A percentile compares a stretch with the other conserved stretches of the same genome.
phyloP scores from a whole-genome alignment of 108 stramenopile genomes.

The Nitzschia palea region DNA sequence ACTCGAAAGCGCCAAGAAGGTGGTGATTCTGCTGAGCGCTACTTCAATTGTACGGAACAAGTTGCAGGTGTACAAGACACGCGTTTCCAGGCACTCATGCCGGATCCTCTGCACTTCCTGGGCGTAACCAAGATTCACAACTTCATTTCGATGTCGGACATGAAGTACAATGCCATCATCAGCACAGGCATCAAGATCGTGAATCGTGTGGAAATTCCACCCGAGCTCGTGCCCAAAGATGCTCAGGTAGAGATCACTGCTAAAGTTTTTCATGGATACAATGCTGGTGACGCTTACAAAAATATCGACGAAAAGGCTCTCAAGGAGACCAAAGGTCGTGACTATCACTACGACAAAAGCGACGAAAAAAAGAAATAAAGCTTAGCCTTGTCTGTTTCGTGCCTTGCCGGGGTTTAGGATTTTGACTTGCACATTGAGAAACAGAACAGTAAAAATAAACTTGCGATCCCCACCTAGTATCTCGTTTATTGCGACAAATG shows the following conservation, averaged over 20 bases:
- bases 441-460: background rate
- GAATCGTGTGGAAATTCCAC: constrained; percentile 97
- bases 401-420: no score
- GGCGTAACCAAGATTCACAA: constrained; percentile 95
- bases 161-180: constrained; percentile 99
- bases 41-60: constrained; percentile 97
- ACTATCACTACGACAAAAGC: constrained; percentile 65
- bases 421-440: no score
- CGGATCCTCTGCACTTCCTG: constrained; percentile 95
- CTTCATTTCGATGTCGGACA: constrained; percentile 98
- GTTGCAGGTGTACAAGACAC: constrained; percentile 97
- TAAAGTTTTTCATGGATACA: constrained; percentile 98
- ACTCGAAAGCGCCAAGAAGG: constrained; percentile 97
- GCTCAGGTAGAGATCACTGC: constrained; percentile 99
- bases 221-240: constrained; percentile 95
- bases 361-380: constrained; percentile 2
- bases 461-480: background rate
- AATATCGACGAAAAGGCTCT: constrained; percentile 82
- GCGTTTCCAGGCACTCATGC: constrained; percentile 98
- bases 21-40: constrained; percentile 92
- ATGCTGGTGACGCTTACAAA: constrained; percentile 91
- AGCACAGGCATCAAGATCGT: constrained; percentile 95
- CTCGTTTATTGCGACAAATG: no score
- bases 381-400: no score
- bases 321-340: constrained; percentile 88